Evolutionary conservation across 108 stramenopile species (phyloP).

Genomic region (Fistulifera pelliculosa): DNA sequence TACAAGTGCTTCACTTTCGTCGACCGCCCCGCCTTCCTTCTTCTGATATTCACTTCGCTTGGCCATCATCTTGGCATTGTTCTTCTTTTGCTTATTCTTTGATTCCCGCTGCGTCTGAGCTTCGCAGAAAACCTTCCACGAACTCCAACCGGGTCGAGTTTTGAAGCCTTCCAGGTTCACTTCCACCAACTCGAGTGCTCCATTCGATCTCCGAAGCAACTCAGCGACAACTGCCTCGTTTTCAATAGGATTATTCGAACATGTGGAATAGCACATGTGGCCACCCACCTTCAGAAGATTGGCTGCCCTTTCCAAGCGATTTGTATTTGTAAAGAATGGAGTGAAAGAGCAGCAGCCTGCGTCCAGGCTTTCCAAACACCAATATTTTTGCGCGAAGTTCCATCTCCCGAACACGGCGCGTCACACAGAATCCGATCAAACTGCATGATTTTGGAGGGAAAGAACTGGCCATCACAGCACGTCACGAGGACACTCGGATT

Average conservation of each 20-base stretch:
- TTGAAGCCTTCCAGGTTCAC: slow-evolving; percentile 51
- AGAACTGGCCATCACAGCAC: slow-evolving; percentile 82
- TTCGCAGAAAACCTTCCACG: slow-evolving; percentile 86
- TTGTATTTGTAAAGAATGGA: slow-evolving; percentile 82
- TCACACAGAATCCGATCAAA: slow-evolving; percentile 98
- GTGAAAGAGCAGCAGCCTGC: slow-evolving; percentile 34
- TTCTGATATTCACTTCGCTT: slow-evolving; percentile 36
- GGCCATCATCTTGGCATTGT: slow-evolving; percentile 13
- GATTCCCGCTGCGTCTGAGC: slow-evolving; percentile 29
- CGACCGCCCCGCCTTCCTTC: slow-evolving; percentile 18
- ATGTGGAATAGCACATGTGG: slow-evolving; percentile 93
- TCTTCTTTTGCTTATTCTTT: slow-evolving; percentile 71
- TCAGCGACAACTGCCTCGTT: slow-evolving; percentile 97
- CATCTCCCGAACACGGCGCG: slow-evolving; percentile 98
- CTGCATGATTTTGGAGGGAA: slow-evolving; percentile 58
- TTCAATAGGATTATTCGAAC: slow-evolving; percentile 96
- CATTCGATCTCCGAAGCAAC: slow-evolving; percentile 61
- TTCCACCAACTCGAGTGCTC: slow-evolving; percentile 84
- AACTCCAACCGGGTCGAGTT: slow-evolving; percentile 77
- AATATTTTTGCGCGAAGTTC: slow-evolving; percentile 93
- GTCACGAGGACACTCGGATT: slow-evolving; percentile 85
- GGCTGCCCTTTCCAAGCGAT: slow-evolving; percentile 78
- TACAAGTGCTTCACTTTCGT: not conserved
- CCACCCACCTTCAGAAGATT: slow-evolving; percentile 81
- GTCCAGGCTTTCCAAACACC: slow-evolving; percentile 83